A percentile compares a stretch with the other conserved stretches of the same genome.
phyloP scores from a whole-genome alignment of 2,329 filamentous ascomycete genomes.

The Nemania sp. region DNA sequence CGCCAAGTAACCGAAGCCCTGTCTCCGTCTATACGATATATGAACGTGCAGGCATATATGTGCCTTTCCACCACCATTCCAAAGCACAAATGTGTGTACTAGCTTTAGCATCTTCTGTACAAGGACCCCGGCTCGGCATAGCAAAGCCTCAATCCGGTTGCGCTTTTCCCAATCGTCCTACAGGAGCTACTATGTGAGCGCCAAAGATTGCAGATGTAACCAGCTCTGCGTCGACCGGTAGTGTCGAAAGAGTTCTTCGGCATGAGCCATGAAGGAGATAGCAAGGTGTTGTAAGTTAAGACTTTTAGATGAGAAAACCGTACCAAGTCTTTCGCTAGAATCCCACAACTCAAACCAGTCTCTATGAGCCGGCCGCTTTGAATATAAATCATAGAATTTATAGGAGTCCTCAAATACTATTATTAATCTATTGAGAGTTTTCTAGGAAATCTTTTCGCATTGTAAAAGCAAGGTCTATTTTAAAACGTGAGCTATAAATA shows the following conservation, averaged over 20 bases:
- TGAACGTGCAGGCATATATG: constrained; percentile 52
- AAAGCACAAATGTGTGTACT: constrained; percentile 52
- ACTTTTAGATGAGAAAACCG: constrained; percentile 8
- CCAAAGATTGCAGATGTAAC: constrained; percentile 49
- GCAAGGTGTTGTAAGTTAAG: constrained; percentile 43
- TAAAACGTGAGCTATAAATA: neutral
- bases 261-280: constrained; percentile 49
- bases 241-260: constrained; percentile 46
- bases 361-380: neutral
- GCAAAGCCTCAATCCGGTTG: constrained; percentile 42
- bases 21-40: constrained; percentile 46
- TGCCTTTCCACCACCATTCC: constrained; percentile 50
- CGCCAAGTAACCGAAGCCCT: constrained; percentile 50
- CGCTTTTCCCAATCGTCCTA: constrained; percentile 31
- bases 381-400: neutral
- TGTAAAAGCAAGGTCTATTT: neutral
- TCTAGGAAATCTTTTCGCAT: neutral
- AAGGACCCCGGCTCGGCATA: constrained; percentile 42
- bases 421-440: constrained; percentile 18
- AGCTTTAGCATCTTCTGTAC: constrained; percentile 49
- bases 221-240: constrained; percentile 47
- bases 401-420: constrained; percentile 15
- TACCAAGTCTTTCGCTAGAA: neutral
- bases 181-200: constrained; percentile 52
- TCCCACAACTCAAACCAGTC: neutral